Percentiles rank a stretch among this genome's conserved stretches.
These are phyloP conservation scores for Fusarium burgessii DNA, from an alignment of 2,329 filamentous ascomycete species.

Conservation along the genomic window DNA sequence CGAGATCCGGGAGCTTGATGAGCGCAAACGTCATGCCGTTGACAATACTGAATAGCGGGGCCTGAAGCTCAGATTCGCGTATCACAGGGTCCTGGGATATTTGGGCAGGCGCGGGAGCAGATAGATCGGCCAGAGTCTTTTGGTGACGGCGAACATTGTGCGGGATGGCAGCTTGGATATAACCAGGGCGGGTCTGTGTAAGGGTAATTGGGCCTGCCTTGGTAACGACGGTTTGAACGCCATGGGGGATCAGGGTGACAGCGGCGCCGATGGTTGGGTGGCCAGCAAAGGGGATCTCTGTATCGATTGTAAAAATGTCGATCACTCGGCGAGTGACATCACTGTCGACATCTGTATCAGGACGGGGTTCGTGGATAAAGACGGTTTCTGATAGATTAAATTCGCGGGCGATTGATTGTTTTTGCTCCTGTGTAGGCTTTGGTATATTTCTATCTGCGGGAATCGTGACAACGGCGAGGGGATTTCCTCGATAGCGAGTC, in stretches of 20 bases:
- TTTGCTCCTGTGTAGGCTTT: constrained; percentile 62
- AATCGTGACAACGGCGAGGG: constrained; percentile 69
- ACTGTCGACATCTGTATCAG: constrained; percentile 49
- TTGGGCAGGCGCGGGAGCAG: constrained; percentile 38
- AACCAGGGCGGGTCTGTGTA: constrained; percentile 51
- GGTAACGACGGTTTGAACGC: constrained; percentile 60
- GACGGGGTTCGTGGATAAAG: constrained; percentile 64
- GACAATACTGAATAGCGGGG: constrained; percentile 72
- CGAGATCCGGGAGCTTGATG: constrained; percentile 69
- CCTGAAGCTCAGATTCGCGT: constrained; percentile 53
- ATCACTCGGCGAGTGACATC: constrained; percentile 55
- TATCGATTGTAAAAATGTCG: constrained; percentile 68
- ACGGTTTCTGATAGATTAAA: constrained; percentile 75
- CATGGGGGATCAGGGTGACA: constrained; percentile 58
- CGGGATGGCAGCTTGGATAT: constrained; percentile 73
- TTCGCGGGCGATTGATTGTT: constrained; percentile 70
- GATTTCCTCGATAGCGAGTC: constrained; percentile 66
- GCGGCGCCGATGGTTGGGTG: constrained; percentile 71
- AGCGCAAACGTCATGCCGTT: constrained; percentile 81
- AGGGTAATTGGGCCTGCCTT: constrained; percentile 69
- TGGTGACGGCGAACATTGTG: constrained; percentile 74
- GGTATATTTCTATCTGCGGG: constrained; percentile 51
- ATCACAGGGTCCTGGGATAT: constrained; percentile 49
- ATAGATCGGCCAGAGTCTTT: constrained; percentile 52
- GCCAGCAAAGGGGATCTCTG: constrained; percentile 71